Evolutionary conservation across 2,329 filamentous ascomycete genomes (phyloP), one percentile per base, ranked within the genome.

Genomic region (Dactylonectria estremocensis): DNA sequence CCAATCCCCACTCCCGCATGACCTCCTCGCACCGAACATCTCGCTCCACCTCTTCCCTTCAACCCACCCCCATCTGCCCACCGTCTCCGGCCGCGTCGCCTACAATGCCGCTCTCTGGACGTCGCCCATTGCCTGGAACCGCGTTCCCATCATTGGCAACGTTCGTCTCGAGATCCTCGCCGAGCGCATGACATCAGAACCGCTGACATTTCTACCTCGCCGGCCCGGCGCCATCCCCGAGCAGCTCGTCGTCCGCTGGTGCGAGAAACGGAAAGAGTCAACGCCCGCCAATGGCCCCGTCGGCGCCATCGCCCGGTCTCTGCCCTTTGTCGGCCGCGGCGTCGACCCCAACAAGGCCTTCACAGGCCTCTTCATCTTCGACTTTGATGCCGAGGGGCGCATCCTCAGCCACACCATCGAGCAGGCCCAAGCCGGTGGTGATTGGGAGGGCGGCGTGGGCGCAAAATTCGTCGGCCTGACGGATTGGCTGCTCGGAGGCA

Each of bases 51-150:
- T 93, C 71, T 93, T 93, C 79, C 91, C 91, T 43, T 89, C 90
- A 31, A 96, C 93, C 0, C 93, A 97, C 76, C 94, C 93, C 3
- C 92, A 95, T 79, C 93, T 99, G 3, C 96, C 96, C 37, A 93
- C 91, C n/a, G 96, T 98, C 46, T 94, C 93, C 31, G 96, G 96
- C 59, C 90, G 93, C 53, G 92, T 98, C 40, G 92, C 94, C 54
- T 99, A 99, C 80, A 93, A 93, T 40, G 95, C 96, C 18, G 96
- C 96, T 3, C 86, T 99, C 43, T 98, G 95, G 95, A 98, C 96
- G 0, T 95, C 95, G 0, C 96, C 96, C 0, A 92, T 99, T 58
- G 95, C 95, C 33, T 99, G 96, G 96, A 97, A 97, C 76, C 90
- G 93, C 31, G 88, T 99, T 1, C 96, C 96, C 2, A 89, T 98